Percentiles rank a stretch among this genome's conserved stretches.
phyloP scores from a whole-genome alignment of 2,329 filamentous ascomycete species.

The Colletotrichum melonis region DNA sequence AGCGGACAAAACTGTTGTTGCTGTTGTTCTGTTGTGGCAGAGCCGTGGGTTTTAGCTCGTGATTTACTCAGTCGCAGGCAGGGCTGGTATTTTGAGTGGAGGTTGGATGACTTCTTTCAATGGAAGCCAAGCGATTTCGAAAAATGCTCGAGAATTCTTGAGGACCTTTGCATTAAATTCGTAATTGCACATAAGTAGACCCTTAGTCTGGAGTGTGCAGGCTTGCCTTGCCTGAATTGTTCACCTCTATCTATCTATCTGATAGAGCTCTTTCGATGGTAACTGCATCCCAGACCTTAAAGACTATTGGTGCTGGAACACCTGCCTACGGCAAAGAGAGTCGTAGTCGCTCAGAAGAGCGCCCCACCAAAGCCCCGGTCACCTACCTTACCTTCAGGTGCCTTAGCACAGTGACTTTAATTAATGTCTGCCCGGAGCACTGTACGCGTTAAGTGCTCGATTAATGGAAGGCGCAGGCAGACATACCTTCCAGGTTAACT shows the following conservation, averaged over 20 bases:
- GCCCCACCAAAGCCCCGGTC: too few species aligned
- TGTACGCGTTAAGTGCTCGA: constrained; percentile 6
- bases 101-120: neutral
- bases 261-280: neutral
- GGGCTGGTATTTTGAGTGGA: neutral
- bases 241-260: neutral
- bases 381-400: too few species aligned
- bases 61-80: neutral
- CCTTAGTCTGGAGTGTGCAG: neutral
- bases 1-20: neutral
- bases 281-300: neutral
- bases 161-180: neutral
- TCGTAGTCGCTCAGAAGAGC: too few species aligned
- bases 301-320: too few species aligned
- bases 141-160: neutral
- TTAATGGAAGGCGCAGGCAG: too few species aligned
- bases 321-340: too few species aligned
- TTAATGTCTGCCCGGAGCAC: neutral
- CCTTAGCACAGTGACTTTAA: neutral
- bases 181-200: neutral
- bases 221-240: neutral
- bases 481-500: too few species aligned
- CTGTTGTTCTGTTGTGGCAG: neutral
- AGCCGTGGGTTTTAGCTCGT: neutral
- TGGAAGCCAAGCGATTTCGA: neutral